Evolutionary conservation across 78 protist genomes (phyloP), one percentile per base, ranked within the genome.

Genomic region (Acrasis kona): DNA sequence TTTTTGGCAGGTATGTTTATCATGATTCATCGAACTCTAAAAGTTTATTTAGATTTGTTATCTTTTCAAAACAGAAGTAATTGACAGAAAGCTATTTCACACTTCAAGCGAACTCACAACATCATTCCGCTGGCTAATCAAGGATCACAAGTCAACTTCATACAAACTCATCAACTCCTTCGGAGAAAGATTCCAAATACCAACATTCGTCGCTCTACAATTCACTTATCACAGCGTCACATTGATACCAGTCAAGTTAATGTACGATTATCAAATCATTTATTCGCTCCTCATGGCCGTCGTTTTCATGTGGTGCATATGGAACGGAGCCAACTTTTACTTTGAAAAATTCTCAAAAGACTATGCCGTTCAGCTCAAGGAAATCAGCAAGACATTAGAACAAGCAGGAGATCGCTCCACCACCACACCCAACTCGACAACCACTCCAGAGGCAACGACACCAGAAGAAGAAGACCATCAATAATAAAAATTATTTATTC

Each of bases 121-220:
- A 36, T 58, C 71, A 19, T 38, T 74, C 27, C 78, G 78, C n/a
- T 74, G 78, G 78, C 35, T 74, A 37, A 1, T 57, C 6, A 4
- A 39, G 39, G 70, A 66, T 27, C 12, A 5, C 37, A 70, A 70
- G 41, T 34, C 5, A 31, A 5, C 65, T 3, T 5, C 37, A 19
- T 34, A 37, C 41, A 70, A 70, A 35, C 39, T 70, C 37, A 31
- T 70, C 34, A 12, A 70, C 5, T 3, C 69, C 34, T 35, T 12
- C 34, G 68, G 68, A 67, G 71, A 67, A 12, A 19, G n/a, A 67
- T 67, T 29, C n/a, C 71, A 67, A 50, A 41, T 70, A 10, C 3
- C 37, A 10, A 70, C 37, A 31, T 70, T 70, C 32, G 37, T 70
- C 69, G 74, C 69, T 31, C 5, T 12, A 10, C 74, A 70, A 5